Percentiles rank a stretch among this genome's conserved stretches.
Evolutionary conservation across 331 rosid genomes (phyloP).

Genomic region (Quercus lobata): DNA sequence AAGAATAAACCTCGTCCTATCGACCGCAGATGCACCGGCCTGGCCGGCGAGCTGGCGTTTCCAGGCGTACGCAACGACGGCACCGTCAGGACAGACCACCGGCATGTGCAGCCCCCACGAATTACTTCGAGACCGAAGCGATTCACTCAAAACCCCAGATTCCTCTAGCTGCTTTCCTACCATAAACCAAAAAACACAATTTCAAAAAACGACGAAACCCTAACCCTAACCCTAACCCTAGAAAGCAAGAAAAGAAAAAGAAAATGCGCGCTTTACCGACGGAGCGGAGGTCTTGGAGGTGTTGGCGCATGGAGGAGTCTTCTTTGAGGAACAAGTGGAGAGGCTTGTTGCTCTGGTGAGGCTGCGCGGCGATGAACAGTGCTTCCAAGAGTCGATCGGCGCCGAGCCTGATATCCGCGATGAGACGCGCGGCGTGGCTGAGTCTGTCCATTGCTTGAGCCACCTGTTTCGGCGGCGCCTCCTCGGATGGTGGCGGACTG

Average conservation of each 20-base stretch:
- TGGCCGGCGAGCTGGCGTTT: slow-evolving; percentile 94
- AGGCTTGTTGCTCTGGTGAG: slow-evolving; percentile 70
- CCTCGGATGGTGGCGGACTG: slow-evolving; percentile 20
- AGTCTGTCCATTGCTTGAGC: slow-evolving; percentile 83
- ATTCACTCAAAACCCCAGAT: slow-evolving; percentile 76
- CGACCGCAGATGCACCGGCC: slow-evolving; percentile 92
- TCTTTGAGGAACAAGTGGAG: slow-evolving; percentile 63
- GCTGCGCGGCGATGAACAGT: slow-evolving; percentile 61
- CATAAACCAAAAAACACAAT: slow-evolving; percentile 1
- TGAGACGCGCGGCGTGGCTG: slow-evolving; percentile 71
- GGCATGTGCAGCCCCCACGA: slow-evolving; percentile 98
- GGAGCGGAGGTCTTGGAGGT: slow-evolving; percentile 74
- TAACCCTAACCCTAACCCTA: slow-evolving; percentile 26
- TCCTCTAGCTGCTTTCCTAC: slow-evolving; percentile 86
- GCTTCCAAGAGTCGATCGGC: slow-evolving; percentile 92
- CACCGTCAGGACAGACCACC: slow-evolving; percentile 89
- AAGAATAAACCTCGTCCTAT: slow-evolving; percentile 60
- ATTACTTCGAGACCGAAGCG: slow-evolving; percentile 72
- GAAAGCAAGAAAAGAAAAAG: neutral
- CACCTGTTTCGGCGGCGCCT: slow-evolving; percentile 95
- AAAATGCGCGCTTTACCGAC: slow-evolving; percentile 39
- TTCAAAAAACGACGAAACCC: slow-evolving; percentile 24
- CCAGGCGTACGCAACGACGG: slow-evolving; percentile 97
- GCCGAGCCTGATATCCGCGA: slow-evolving; percentile 81
- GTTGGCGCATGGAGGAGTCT: slow-evolving; percentile 84